phyloP scores from a whole-genome alignment of 805 yeast genomes.

The Myxozyma neotropica region DNA sequence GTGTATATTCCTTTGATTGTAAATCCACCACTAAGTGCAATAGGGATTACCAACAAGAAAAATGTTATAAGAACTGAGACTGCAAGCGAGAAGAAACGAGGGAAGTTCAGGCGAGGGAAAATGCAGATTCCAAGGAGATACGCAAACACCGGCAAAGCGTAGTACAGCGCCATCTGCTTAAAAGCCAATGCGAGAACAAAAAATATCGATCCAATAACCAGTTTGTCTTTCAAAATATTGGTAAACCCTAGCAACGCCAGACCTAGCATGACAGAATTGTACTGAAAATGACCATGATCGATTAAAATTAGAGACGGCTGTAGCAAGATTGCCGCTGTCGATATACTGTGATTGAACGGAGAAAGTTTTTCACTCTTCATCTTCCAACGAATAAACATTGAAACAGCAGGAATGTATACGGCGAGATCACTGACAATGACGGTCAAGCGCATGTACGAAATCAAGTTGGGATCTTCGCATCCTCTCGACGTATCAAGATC shows the following conservation, averaged over 20 bases:
- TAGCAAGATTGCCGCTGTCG: slow-evolving; percentile 66
- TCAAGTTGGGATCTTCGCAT: slow-evolving; percentile 63
- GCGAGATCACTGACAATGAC: slow-evolving; percentile 74
- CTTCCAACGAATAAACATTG: slow-evolving; percentile 68
- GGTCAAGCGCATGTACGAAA: slow-evolving; percentile 82
- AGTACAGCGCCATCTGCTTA: slow-evolving; percentile 95
- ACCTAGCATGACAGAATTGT: slow-evolving; percentile 92
- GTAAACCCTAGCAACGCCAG: slow-evolving; percentile 68
- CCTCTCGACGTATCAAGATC: slow-evolving; percentile 74
- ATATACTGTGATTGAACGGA: slow-evolving; percentile 28
- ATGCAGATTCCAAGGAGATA: slow-evolving; percentile 65
- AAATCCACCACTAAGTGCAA: slow-evolving; percentile 38
- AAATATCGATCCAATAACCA: slow-evolving; percentile 69
- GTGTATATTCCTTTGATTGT: slow-evolving; percentile 38
- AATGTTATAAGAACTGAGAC: slow-evolving; percentile 63
- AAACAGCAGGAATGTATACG: slow-evolving; percentile 77
- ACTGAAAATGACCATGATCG: slow-evolving; percentile 98
- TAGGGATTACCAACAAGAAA: slow-evolving; percentile 58
- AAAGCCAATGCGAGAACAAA: slow-evolving; percentile 79
- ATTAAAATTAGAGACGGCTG: slow-evolving; percentile 82
- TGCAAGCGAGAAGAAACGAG: slow-evolving; percentile 63
- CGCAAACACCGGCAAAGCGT: slow-evolving; percentile 84
- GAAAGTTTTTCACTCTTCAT: slow-evolving; percentile 59
- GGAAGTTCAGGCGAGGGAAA: slow-evolving; percentile 52
- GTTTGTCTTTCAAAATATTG: slow-evolving; percentile 64